Percentiles rank a stretch among this genome's conserved stretches.
Evolutionary conservation across 2,329 filamentous ascomycete genomes (phyloP).

Genomic region (Cercospora sp.): DNA sequence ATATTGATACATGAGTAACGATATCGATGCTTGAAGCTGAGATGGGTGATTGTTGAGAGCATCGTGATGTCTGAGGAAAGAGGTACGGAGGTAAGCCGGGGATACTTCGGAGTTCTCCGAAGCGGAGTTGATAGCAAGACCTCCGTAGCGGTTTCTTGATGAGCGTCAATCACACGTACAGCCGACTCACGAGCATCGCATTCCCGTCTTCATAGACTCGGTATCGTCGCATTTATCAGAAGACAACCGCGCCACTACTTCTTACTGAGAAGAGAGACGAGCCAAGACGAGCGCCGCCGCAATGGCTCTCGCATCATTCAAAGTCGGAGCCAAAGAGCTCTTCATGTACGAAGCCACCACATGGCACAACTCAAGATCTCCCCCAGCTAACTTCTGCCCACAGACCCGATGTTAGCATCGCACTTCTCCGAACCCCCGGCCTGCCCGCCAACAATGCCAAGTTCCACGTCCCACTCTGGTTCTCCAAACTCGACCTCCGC

Average conservation of each 20-base stretch:
- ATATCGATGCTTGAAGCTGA: neutral
- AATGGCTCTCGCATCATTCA: conserved; percentile 32
- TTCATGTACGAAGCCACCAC: conserved; percentile 35
- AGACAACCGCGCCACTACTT: neutral
- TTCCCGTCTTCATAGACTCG: neutral
- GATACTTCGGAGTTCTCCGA: conserved; percentile 3
- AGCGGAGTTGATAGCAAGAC: neutral
- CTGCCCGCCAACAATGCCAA: conserved; percentile 78
- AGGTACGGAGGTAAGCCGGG: neutral
- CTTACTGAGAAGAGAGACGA: neutral
- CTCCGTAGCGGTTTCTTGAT: neutral
- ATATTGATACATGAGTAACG: neutral
- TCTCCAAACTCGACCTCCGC: conserved; percentile 95
- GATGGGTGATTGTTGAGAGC: neutral
- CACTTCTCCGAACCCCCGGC: conserved; percentile 70
- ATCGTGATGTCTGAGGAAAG: conserved; percentile 1
- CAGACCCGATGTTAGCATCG: conserved; percentile 79
- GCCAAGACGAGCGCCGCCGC: neutral
- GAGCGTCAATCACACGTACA: neutral
- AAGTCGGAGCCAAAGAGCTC: conserved; percentile 39
- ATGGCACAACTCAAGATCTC: neutral
- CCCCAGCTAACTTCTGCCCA: conserved; percentile 7
- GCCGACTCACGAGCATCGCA: neutral
- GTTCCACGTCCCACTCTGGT: conserved; percentile 85
- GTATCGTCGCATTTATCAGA: neutral